A percentile compares a stretch with the other conserved stretches of the same genome.
phyloP scores from a whole-genome alignment of 441 rosid species.

The Populus hybrid region DNA sequence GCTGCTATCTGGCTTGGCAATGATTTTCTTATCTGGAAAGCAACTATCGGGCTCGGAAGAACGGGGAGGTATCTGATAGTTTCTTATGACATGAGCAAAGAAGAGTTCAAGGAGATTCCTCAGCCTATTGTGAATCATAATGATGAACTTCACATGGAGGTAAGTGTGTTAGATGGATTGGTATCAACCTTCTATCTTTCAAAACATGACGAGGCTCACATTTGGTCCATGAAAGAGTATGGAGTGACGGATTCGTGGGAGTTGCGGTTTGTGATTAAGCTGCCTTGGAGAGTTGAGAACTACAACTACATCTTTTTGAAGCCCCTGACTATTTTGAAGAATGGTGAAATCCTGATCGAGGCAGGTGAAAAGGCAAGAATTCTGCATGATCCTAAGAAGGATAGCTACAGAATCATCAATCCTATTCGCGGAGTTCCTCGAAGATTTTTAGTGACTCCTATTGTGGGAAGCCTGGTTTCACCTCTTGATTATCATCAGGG shows the following conservation, averaged over 20 bases:
- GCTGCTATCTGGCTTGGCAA: neutral
- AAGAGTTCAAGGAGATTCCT: neutral
- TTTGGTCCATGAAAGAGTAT: slow-evolving; percentile 1
- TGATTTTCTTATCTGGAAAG: neutral
- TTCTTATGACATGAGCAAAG: neutral
- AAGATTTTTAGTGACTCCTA: neutral
- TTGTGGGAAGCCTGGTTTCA: neutral
- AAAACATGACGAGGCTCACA: neutral
- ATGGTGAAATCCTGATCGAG: neutral
- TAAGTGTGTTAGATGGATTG: neutral
- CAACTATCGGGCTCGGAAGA: neutral
- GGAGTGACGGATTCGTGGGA: neutral
- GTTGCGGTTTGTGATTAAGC: neutral
- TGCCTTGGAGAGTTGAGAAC: neutral
- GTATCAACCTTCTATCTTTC: neutral
- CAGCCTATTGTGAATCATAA: neutral
- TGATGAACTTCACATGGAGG: neutral
- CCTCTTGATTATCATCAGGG: neutral
- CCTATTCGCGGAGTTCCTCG: neutral
- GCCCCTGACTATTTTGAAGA: neutral
- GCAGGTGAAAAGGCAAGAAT: neutral
- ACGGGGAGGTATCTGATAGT: neutral
- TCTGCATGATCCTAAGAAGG: neutral
- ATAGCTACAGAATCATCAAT: neutral
- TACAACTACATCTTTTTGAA: neutral